A percentile compares a stretch with the other conserved stretches of the same genome.
phyloP scores from a whole-genome alignment of 257 asterid species.

The Jacaranda copaia region DNA sequence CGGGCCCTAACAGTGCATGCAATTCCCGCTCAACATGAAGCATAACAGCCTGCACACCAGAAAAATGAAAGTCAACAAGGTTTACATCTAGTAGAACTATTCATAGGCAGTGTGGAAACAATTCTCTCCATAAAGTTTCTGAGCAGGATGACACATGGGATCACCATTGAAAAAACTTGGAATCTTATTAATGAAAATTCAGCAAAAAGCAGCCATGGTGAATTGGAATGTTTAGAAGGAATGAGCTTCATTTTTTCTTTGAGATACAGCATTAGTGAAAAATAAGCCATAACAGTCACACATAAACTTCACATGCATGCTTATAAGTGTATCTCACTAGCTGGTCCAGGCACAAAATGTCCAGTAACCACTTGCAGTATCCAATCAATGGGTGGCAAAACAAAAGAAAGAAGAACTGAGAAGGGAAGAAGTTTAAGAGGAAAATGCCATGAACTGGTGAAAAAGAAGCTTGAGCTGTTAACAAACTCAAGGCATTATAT shows the following conservation, averaged over 20 bases:
- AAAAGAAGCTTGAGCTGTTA: neutral
- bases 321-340: neutral
- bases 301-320: neutral
- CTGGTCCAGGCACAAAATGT: no score
- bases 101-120: neutral
- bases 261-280: neutral
- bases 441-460: neutral
- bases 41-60: neutral
- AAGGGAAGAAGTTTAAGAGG: neutral
- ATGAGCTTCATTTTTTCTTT: neutral
- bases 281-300: neutral
- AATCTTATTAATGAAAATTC: neutral
- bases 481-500: neutral
- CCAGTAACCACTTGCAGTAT: neutral
- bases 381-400: constrained; percentile 1
- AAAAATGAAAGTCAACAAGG: neutral
- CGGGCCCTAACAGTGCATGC: no score
- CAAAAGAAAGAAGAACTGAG: neutral
- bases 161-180: neutral
- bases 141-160: neutral
- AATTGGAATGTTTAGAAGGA: neutral
- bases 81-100: no score
- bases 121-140: neutral
- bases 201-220: neutral
- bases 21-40: neutral